These are phyloP conservation scores for Holtermanniella nyarrowii DNA, from an alignment of 768 basidiomycete genomes.

Conservation along the genomic window DNA sequence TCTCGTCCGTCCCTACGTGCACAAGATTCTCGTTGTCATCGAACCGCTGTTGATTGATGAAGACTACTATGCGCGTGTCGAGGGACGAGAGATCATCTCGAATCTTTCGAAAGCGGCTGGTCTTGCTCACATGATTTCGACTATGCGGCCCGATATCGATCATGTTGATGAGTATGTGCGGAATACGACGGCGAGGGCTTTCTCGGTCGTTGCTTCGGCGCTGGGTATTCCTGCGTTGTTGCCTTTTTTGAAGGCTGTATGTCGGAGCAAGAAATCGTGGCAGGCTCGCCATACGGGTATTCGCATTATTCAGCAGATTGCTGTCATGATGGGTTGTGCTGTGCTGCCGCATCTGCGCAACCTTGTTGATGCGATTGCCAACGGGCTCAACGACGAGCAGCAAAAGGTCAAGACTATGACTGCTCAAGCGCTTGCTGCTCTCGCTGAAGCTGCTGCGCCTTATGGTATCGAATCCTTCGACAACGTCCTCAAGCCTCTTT, in stretches of 20 bases:
- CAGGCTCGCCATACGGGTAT: slow-evolving; percentile 99
- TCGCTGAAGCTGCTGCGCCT: slow-evolving; percentile 93
- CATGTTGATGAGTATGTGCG: slow-evolving; percentile 98
- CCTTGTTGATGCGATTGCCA: slow-evolving; percentile 89
- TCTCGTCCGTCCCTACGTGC: slow-evolving; percentile 94
- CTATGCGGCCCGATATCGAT: slow-evolving; percentile 99
- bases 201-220: slow-evolving; percentile 97
- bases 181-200: slow-evolving; percentile 96
- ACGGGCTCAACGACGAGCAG: slow-evolving; percentile 85
- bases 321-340: slow-evolving; percentile 99
- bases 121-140: slow-evolving; percentile 99
- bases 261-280: slow-evolving; percentile 98
- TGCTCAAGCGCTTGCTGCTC: slow-evolving; percentile 76
- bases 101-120: slow-evolving; percentile 97
- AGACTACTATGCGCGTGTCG: slow-evolving; percentile 70
- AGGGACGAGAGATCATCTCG: slow-evolving; percentile 98
- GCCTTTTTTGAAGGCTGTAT: slow-evolving; percentile 96
- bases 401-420: slow-evolving; percentile 97
- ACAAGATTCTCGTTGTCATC: slow-evolving; percentile 99
- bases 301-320: slow-evolving; percentile 98
- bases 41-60: slow-evolving; percentile 98
- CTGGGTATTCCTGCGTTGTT: slow-evolving; percentile 95
- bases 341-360: slow-evolving; percentile 94
- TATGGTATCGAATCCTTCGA: slow-evolving; percentile 99
- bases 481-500: slow-evolving; percentile 85